Conservation (phyloP, 2,329 filamentous ascomycete genomes). For the Acarospora socialis region DNA sequence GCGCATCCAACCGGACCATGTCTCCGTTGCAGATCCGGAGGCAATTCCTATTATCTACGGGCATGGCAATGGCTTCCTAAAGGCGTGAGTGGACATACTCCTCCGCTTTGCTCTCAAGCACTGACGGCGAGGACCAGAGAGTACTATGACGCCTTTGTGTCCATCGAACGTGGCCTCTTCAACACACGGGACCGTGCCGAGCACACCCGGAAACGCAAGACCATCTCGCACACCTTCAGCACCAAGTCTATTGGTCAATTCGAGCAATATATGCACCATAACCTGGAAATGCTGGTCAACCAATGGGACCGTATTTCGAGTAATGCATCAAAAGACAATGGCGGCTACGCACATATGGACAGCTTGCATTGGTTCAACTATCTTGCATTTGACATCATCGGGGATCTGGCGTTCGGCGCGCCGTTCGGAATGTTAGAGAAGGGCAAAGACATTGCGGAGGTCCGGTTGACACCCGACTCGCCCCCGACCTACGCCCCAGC, state of each 20-base stretch:
- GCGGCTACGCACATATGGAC: constrained; percentile 50
- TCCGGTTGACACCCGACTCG: constrained; percentile 45
- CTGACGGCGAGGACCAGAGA: constrained; percentile 36
- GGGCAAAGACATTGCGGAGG: constrained; percentile 63
- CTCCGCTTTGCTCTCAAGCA: neutral
- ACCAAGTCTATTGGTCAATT: constrained; percentile 70
- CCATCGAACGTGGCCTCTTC: constrained; percentile 73
- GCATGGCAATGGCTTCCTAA: constrained; percentile 61
- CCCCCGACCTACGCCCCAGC: constrained; percentile 58
- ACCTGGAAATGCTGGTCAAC: constrained; percentile 57
- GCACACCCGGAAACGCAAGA: constrained; percentile 80
- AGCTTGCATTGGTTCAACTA: constrained; percentile 71
- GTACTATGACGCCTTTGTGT: constrained; percentile 86
- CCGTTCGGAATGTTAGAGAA: constrained; percentile 73
- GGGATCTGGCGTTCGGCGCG: constrained; percentile 53
- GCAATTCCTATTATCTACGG: constrained; percentile 68
- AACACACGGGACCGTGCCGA: constrained; percentile 72
- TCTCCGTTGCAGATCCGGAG: constrained; percentile 66
- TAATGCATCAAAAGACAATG: constrained; percentile 31
- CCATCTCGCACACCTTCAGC: constrained; percentile 74
- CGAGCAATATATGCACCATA: constrained; percentile 75
- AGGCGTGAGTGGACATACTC: constrained; percentile 39
- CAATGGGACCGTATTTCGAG: constrained; percentile 55
- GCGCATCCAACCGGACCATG: constrained; percentile 69
- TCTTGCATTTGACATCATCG: constrained; percentile 45